These are phyloP conservation scores for Coelastrella sp. DNA, from an alignment of 139 green algal species.

Conservation along the genomic window DNA sequence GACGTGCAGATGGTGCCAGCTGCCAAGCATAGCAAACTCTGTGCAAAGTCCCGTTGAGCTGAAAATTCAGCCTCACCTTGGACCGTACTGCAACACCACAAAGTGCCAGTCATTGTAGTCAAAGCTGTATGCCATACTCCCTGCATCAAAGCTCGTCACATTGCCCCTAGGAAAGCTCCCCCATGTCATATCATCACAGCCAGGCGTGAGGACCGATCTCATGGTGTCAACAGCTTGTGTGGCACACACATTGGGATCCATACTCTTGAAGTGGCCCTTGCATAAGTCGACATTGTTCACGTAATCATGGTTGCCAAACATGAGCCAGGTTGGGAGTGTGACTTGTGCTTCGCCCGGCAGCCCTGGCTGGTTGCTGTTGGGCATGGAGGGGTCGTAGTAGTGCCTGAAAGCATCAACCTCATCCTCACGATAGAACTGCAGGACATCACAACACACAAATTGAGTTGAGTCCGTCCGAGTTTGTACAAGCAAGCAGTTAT, in stretches of 20 bases:
- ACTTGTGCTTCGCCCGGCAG: not conserved
- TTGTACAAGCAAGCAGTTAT: too few relatives aligned
- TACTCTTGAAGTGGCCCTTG: slow-evolving; percentile 7
- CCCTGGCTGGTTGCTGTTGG: not conserved
- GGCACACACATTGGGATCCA: slow-evolving; percentile 27
- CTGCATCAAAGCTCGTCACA: slow-evolving; percentile 42
- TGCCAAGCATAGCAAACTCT: not conserved
- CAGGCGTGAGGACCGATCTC: slow-evolving; percentile 35
- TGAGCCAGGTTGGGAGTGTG: slow-evolving; percentile 44
- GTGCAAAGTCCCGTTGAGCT: too few relatives aligned
- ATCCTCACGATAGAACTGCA: slow-evolving; percentile 26
- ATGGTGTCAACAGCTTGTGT: slow-evolving; percentile 37
- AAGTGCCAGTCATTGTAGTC: slow-evolving; percentile 49
- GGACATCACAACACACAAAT: not conserved
- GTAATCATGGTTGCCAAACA: slow-evolving; percentile 52
- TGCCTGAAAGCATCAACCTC: slow-evolving; percentile 47
- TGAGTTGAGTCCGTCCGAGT: not conserved
- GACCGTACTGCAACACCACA: slow-evolving; percentile 49
- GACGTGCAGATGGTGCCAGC: not conserved
- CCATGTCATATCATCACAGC: slow-evolving; percentile 25
- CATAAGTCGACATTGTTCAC: slow-evolving; percentile 44
- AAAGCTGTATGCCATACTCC: slow-evolving; percentile 50
- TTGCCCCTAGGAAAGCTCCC: slow-evolving; percentile 15
- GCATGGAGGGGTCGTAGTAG: slow-evolving; percentile 41
- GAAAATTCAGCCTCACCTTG: not conserved